Base-by-base conservation (phyloP, 148 eudicot species). In the Pouteria glomerata region DNA sequence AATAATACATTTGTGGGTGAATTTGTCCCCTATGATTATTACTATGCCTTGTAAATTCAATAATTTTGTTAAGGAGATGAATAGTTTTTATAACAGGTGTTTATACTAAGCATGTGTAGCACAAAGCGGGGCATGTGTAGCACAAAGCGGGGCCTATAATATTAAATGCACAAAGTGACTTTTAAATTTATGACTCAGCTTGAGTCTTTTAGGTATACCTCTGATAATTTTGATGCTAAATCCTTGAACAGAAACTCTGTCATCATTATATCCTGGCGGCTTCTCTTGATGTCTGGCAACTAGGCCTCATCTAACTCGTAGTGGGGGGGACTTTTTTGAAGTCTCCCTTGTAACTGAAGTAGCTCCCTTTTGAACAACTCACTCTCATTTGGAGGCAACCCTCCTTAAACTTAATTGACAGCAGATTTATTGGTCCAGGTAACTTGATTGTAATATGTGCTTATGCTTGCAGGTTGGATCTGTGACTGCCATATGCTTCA, bases 401-500 rank as follows among this genome's bases (percentile, higher is more conserved):
- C 33, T 21, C 34, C 11, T 45, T n/a, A 10, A 23, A 53, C 47
- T 8, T 39, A 13, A 59, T 45, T 19, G 18, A n/a, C 31, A 21
- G 23, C 31, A 21, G 23, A 13, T 44, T 26, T 59, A 44, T 67
- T 57, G 53, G 51, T 21, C 58, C 16, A 33, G 39, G 26, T 60
- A n/a, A 33, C 48, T 78, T 42, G 39, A 18, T 72, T 61, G 62
- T 69, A 50, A 65, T 35, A 47, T 41, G 59, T 72, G 53, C 18
- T 68, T 37, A 34, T 65, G 68, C 59, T 67, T 72, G 60, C 91
- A 93, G 98, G 98, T 93, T 77, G 97, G 98, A 70, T 90, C 95
- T 77, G 93, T 93, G 53, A 89, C 97, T 31, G 89, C 82, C 66
- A 79, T 89, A 79, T 93, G 95, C 75, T 89, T 83, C 86, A 69